Base-by-base conservation (phyloP, 1,284 basidiomycete species). In the Leccinum fallax region DNA sequence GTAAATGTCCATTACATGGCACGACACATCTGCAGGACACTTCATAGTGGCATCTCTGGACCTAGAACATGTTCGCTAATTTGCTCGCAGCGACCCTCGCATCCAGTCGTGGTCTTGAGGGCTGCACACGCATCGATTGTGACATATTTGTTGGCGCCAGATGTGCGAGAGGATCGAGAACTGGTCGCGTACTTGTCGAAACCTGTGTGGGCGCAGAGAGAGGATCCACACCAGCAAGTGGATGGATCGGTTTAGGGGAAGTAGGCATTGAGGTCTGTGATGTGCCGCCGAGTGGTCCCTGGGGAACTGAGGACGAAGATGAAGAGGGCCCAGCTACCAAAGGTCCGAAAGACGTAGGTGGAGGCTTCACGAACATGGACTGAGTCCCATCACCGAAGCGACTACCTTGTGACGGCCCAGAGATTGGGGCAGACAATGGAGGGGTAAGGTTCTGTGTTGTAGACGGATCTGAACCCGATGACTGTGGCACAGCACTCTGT, bases 31-130 rank as follows among this genome's bases (percentile, higher is more conserved):
- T 26, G 16, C 49, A 30, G 57, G 13, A 19, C 40, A 52, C 19
- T 19, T 19, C 19, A 19, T 19, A 49, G 15, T 15, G 3, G 24
- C 40, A 36, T 55, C 49, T 57, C 34, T 36, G 16, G 26, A 57
- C 51, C 63, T 78, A 93, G 71, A 93, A 90, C 88, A 93, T 91
- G 71, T 93, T 93, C 8, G 91, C 92, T 60, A 94, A 81, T 74
- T 93, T 93, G 74, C 90, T 92, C 24, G 92, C 92, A n/a, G 92
- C 92, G 73, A 93, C 88, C 66, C 86, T 81, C 7, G 92, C 86
- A 74, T 94, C 92, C 68, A 94, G 72, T 66, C 88, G 81, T 53
- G 87, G 84, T 64, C 90, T 77, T 43, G 83, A 84, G 10, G 90
- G 86, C 65, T 85, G 84, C 49, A 88, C 79, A 19, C 88, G 84